Percentiles rank a stretch among this genome's conserved stretches.
These are phyloP conservation scores for Mycosarcoma maydis DNA, from an alignment of 1,284 basidiomycete genomes.

Conservation along the genomic window DNA sequence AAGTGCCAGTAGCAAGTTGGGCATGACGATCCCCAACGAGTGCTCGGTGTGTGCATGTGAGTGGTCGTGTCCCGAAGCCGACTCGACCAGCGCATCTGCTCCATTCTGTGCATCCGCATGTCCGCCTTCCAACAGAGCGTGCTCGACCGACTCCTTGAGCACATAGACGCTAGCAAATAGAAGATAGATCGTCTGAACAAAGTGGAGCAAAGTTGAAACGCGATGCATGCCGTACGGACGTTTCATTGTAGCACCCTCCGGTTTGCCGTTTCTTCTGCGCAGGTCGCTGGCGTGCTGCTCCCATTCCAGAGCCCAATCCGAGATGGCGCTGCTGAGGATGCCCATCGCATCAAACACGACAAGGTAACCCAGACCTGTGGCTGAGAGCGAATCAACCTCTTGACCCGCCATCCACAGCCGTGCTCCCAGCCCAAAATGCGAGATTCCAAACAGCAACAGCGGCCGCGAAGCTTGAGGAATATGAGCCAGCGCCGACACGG, in stretches of 20 bases:
- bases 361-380: conserved; percentile 92
- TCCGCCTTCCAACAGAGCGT: conserved; percentile 60
- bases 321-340: conserved; percentile 42
- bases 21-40: conserved; percentile 47
- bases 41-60: conserved; percentile 52
- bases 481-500: conserved; percentile 51
- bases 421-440: conserved; percentile 71
- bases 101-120: neutral
- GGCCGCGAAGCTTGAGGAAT: conserved; percentile 67
- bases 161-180: conserved; percentile 91
- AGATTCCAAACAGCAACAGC: conserved; percentile 67
- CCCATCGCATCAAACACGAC: conserved; percentile 85
- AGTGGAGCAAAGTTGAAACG: conserved; percentile 80
- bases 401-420: conserved; percentile 90
- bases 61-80: conserved; percentile 40
- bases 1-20: conserved; percentile 42
- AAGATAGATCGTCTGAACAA: conserved; percentile 87
- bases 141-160: conserved; percentile 83
- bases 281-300: conserved; percentile 41
- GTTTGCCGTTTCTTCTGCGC: conserved; percentile 18
- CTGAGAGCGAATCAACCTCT: conserved; percentile 82
- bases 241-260: conserved; percentile 20
- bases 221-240: conserved; percentile 74
- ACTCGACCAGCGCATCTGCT: conserved; percentile 14
- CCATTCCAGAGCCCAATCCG: conserved; percentile 43